phyloP scores from a whole-genome alignment of 2,329 filamentous ascomycete species.

The Ophiostoma australiae region DNA sequence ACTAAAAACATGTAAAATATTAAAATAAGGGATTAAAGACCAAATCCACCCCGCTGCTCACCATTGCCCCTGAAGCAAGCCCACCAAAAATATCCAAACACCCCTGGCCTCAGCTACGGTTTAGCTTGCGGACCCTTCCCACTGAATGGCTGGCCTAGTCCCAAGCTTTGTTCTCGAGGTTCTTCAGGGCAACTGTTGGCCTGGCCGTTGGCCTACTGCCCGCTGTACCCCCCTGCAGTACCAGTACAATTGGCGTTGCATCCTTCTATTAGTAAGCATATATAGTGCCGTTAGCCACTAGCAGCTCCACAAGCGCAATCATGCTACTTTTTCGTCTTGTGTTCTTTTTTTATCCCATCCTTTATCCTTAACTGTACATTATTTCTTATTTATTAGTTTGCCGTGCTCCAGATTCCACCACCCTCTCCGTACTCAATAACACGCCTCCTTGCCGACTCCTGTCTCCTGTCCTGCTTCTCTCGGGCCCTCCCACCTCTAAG shows the following conservation, averaged over 20 bases:
- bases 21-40: neutral
- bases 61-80: constrained; percentile 10
- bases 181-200: constrained; percentile 7
- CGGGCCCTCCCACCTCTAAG: neutral
- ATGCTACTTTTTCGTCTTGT: constrained; percentile 10
- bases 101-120: constrained; percentile 18
- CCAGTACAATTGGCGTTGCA: neutral
- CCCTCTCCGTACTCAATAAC: neutral
- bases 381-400: neutral
- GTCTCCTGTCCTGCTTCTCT: neutral
- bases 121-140: constrained; percentile 20
- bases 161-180: neutral
- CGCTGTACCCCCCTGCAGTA: neutral
- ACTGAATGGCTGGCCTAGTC: too few species aligned
- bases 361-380: neutral
- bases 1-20: neutral
- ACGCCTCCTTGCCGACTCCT: neutral
- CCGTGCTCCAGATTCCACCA: neutral
- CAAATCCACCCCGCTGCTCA: neutral
- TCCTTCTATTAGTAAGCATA: neutral
- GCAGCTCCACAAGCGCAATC: neutral
- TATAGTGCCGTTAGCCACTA: neutral
- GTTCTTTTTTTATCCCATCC: constrained; percentile 13
- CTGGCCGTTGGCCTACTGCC: neutral
- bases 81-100: constrained; percentile 10